Base-by-base conservation (phyloP, 305 asterid species). In the Fraxinus nigra region DNA sequence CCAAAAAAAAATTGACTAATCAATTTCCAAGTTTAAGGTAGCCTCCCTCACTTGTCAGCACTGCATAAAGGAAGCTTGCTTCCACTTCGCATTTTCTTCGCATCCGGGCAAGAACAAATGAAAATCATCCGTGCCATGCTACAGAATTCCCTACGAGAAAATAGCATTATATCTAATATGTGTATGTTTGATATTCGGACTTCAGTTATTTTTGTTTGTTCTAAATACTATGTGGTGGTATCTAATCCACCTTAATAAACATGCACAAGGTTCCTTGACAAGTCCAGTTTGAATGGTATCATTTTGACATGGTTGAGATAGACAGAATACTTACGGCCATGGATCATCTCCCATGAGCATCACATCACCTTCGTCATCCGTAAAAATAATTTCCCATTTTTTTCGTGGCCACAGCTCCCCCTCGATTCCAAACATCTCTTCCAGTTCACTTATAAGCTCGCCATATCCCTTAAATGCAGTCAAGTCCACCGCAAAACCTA, bases 291-390 rank as follows among this genome's bases (percentile, higher is more conserved):
- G 56, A 74, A 34, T 24, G 28, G 78, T 30, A 2, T 4, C 65
- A 59, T 67, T 28, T 67, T 32, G 40, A 69, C 20, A 69, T 28
- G 38, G 37, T 6, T 16, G 10, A 69, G 37, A 69, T 32, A 48
- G 2, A 40, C 56, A 14, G 61, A 4, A 28, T 16, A 88, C 98
- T 93, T 92, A 96, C 99, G 76, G 89, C 99, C 99, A 96, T 35
- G 98, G 99, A 89, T 96, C 92, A 79, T 96, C 99, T 3, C 96
- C 98, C 93, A 92, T 87, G 3, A 92, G 97, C 99, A 96, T 96
- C 94, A 86, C 91, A 86, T 96, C 98, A 78, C 98, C 99, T 87
- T 94, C 99, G 54, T 94, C 92, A 82, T 96, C 99, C 1, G 97
- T 94, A 76, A 93, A 96, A 37, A 94, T 94, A 34, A 96, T 86